phyloP scores from a whole-genome alignment of 192 early-diverging fungal species.

The Gryganskiella cystojenkinii region DNA sequence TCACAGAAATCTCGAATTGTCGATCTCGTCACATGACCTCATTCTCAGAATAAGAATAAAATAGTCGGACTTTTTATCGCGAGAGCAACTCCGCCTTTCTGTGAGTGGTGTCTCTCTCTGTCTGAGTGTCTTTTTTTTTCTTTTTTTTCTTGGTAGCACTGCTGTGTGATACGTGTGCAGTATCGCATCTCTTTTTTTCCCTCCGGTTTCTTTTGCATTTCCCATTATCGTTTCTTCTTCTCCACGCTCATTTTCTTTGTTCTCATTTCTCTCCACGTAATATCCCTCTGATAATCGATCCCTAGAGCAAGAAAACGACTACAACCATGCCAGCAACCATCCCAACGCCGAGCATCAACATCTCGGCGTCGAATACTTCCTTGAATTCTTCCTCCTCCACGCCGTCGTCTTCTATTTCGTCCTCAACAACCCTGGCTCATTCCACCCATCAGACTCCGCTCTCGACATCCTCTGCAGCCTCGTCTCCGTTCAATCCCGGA shows the following conservation, averaged over 20 bases:
- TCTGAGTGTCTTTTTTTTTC: background rate
- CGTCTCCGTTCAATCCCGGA: conserved; percentile 38
- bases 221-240: background rate
- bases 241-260: background rate
- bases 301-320: conserved; percentile 3
- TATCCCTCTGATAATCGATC: background rate
- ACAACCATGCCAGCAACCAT: conserved; percentile 48
- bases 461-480: conserved; percentile 16
- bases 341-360: conserved; percentile 51
- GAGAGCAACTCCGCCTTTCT: too few species aligned
- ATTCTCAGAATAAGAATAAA: too few species aligned
- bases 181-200: background rate
- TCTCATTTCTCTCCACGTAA: background rate
- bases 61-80: too few species aligned
- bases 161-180: too few species aligned
- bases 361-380: conserved; percentile 18
- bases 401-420: too few species aligned
- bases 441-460: conserved; percentile 1
- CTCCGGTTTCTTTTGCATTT: background rate
- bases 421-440: background rate
- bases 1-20: too few species aligned
- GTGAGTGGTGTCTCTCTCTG: background rate
- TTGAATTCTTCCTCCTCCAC: background rate
- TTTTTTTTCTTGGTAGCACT: background rate
- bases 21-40: too few species aligned